Evolutionary conservation across 148 eudicot species (phyloP), one percentile per base, ranked within the genome.

Genomic region (Persicaria maculosa): DNA sequence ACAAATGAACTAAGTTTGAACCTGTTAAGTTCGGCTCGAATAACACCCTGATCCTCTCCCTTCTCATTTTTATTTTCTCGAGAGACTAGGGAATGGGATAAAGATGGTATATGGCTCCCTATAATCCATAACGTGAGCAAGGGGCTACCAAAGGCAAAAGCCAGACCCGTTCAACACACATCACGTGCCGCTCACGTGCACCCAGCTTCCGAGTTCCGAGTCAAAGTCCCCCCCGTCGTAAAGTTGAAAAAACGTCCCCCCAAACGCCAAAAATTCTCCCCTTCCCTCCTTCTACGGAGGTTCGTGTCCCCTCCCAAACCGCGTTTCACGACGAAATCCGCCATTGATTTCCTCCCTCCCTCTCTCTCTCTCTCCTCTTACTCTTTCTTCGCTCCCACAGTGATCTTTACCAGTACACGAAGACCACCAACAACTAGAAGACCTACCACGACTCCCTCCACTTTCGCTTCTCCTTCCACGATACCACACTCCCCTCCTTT

Each of bases 281-380:
- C 45, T 36, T 19, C 69, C 47, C 70, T 36, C 46, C 70, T 65
- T 65, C 70, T 46, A 65, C 19, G 70, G 70, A 65, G 10, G 70
- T 65, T 65, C 70, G 19, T 14, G 70, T 65, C 45, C 43, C 44
- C 46, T 36, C 6, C 6, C 70, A 65, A 65, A 65, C 9, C 70
- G 70, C n/a, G 70, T 65, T 65, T 65, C 70, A 65, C 40, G 70
- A 65, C 5, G 46, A 40, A 65, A 65, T 65, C 70, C 70, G 70
- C 70, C 70, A 65, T 65, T 65, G 46, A 65, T 65, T 40, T n/a
- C 15, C 47, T 62, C 44, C 43, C 0, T 19, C 62, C 4, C 45
- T 43, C 47, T 62, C 61, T 19, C 45, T 43, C 47, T 62, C 61
- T 19, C 10, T n/a, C 62, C 19, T 57, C 58, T 54, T 16, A 54